phyloP scores from a whole-genome alignment of 805 yeast genomes.

The Kodamaea leandrae region DNA sequence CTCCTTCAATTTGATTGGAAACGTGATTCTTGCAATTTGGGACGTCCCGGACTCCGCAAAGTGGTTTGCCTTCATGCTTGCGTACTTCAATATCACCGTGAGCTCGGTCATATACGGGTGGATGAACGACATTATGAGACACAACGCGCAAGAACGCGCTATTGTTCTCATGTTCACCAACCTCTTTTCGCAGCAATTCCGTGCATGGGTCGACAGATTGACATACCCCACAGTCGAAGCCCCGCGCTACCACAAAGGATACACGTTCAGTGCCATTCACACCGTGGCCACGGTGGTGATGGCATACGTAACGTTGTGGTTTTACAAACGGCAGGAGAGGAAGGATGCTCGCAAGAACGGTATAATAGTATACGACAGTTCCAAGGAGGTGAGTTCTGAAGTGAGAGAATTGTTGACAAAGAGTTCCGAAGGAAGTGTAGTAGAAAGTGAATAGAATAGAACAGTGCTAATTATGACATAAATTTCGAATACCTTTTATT shows the following conservation, averaged over 20 bases:
- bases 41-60: slow-evolving; percentile 21
- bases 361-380: slow-evolving; percentile 19
- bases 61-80: slow-evolving; percentile 25
- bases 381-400: slow-evolving; percentile 4
- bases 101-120: slow-evolving; percentile 23
- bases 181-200: slow-evolving; percentile 20
- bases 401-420: slow-evolving; percentile 3
- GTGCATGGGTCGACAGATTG: slow-evolving; percentile 22
- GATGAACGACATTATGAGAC: slow-evolving; percentile 23
- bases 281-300: slow-evolving; percentile 17
- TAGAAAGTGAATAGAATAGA: no score
- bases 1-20: slow-evolving; percentile 19
- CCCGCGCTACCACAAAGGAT: slow-evolving; percentile 23
- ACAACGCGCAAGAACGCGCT: slow-evolving; percentile 21
- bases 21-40: slow-evolving; percentile 23
- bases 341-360: slow-evolving; percentile 20
- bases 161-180: slow-evolving; percentile 22
- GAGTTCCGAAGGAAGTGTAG: no score
- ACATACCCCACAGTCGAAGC: slow-evolving; percentile 23
- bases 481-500: no score
- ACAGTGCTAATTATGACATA: no score
- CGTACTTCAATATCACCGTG: slow-evolving; percentile 23
- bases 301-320: slow-evolving; percentile 21
- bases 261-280: slow-evolving; percentile 18
- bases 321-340: slow-evolving; percentile 22